Conservation (phyloP, 768 basidiomycete species). For the Pleurotus djamor region DNA sequence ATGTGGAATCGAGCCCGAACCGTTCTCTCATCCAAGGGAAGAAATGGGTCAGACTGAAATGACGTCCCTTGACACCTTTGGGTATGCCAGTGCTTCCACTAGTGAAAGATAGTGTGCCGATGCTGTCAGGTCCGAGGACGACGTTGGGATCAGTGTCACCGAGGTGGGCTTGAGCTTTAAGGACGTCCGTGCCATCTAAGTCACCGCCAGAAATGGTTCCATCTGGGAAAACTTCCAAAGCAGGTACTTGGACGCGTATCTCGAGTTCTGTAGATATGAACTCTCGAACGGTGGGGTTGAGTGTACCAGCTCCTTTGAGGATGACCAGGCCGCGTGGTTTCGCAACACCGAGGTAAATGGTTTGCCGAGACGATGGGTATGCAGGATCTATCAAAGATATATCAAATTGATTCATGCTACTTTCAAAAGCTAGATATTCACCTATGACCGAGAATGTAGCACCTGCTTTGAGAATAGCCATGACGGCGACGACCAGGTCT, state of each 20-base stretch:
- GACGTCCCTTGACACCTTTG: slow-evolving; percentile 94
- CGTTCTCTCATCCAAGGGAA: slow-evolving; percentile 98
- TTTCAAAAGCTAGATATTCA: slow-evolving; percentile 30
- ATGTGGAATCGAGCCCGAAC: slow-evolving; percentile 70
- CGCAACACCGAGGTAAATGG: slow-evolving; percentile 89
- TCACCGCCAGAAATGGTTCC: slow-evolving; percentile 70
- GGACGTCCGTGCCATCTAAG: slow-evolving; percentile 57
- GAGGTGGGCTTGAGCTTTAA: slow-evolving; percentile 51
- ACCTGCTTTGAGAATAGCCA: slow-evolving; percentile 95
- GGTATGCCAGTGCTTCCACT: slow-evolving; percentile 98
- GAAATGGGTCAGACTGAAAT: slow-evolving; percentile 97
- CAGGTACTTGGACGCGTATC: slow-evolving; percentile 90
- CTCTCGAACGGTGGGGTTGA: slow-evolving; percentile 78
- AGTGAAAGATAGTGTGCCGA: slow-evolving; percentile 95
- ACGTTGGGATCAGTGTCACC: slow-evolving; percentile 77
- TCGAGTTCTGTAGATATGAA: slow-evolving; percentile 77
- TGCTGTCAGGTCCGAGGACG: slow-evolving; percentile 88
- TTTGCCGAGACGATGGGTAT: slow-evolving; percentile 92
- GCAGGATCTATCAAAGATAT: slow-evolving; percentile 71
- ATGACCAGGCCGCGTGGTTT: slow-evolving; percentile 89
- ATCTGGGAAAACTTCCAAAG: slow-evolving; percentile 68
- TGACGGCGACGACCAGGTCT: slow-evolving; percentile 94
- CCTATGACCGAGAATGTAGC: slow-evolving; percentile 98
- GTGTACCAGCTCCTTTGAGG: slow-evolving; percentile 84
- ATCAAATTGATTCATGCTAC: not conserved